Percentiles rank a stretch among this genome's conserved stretches.
phyloP scores from a whole-genome alignment of 495 filamentous ascomycete genomes.

The Hypoxylon crocopeplum region DNA sequence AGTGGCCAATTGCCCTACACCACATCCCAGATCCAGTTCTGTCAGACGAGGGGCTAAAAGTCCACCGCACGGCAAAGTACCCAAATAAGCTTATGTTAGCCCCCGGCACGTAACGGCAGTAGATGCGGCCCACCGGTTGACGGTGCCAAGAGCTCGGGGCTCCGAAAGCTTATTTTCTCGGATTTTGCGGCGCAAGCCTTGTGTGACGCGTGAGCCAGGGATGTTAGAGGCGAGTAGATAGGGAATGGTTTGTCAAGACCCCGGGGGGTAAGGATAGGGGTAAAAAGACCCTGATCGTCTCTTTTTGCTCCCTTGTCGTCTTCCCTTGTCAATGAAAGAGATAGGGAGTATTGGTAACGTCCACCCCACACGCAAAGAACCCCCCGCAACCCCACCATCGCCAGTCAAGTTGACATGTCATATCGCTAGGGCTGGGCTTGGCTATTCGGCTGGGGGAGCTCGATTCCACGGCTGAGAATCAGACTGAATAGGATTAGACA shows the following conservation, averaged over 20 bases:
- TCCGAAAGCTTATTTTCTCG: slow-evolving; percentile 34
- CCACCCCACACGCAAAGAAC: too few species aligned
- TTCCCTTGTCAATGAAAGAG: too few species aligned
- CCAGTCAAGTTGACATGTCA: not conserved
- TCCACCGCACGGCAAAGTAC: not conserved
- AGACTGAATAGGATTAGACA: slow-evolving; percentile 15
- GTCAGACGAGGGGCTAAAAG: not conserved
- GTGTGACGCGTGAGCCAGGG: not conserved
- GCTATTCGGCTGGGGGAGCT: not conserved
- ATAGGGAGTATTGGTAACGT: too few species aligned
- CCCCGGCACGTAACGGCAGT: not conserved
- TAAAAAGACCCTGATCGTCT: too few species aligned
- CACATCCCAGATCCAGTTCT: not conserved
- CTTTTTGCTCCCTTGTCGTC: too few species aligned
- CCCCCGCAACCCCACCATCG: too few species aligned
- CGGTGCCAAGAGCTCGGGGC: slow-evolving; percentile 14
- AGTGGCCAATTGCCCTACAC: not conserved
- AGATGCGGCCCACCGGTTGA: too few species aligned
- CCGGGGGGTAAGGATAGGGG: too few species aligned
- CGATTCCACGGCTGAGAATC: not conserved
- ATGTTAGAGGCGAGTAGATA: not conserved
- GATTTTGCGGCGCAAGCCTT: slow-evolving; percentile 3
- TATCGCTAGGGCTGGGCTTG: not conserved
- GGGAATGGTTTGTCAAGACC: too few species aligned
- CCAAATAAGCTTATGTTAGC: slow-evolving; percentile 15